phyloP scores from a whole-genome alignment of 352 stramenopile genomes.

The Phytopythium boreale region DNA sequence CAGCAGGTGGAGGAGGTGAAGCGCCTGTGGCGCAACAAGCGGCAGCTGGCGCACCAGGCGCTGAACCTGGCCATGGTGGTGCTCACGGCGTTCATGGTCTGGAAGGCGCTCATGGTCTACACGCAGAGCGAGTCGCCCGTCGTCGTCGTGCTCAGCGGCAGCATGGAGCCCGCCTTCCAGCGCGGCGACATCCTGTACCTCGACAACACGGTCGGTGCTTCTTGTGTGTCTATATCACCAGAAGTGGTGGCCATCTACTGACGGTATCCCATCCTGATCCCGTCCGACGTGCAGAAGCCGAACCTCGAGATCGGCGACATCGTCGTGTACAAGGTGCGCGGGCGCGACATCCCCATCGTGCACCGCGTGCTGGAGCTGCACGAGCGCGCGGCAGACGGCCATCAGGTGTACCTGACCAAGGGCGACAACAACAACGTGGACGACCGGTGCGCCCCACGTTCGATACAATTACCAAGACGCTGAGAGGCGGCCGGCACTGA shows the following conservation, averaged over 20 bases:
- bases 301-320: conserved; percentile 88
- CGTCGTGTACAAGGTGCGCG: conserved; percentile 97
- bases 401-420: conserved; percentile 97
- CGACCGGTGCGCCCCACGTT: conserved; percentile 71
- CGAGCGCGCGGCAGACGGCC: conserved; percentile 79
- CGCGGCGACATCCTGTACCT: conserved; percentile 98
- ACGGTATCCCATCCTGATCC: no score
- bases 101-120: conserved; percentile 97
- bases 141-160: conserved; percentile 98
- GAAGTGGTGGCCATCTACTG: no score
- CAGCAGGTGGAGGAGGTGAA: conserved; percentile 95
- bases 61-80: conserved; percentile 99
- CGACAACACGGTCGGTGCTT: conserved; percentile 85
- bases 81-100: conserved; percentile 99
- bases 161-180: conserved; percentile 99
- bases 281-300: conserved; percentile 44
- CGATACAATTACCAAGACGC: neutral
- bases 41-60: conserved; percentile 95
- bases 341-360: conserved; percentile 98
- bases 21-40: conserved; percentile 98
- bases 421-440: conserved; percentile 99
- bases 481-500: neutral
- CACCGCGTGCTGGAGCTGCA: conserved; percentile 98
- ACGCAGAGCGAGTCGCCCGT: conserved; percentile 97
- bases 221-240: no score